Percentiles rank a stretch among this genome's conserved stretches.
Conservation (phyloP, 176 grass and related monocot species). For the Panicum miliaceum region DNA sequence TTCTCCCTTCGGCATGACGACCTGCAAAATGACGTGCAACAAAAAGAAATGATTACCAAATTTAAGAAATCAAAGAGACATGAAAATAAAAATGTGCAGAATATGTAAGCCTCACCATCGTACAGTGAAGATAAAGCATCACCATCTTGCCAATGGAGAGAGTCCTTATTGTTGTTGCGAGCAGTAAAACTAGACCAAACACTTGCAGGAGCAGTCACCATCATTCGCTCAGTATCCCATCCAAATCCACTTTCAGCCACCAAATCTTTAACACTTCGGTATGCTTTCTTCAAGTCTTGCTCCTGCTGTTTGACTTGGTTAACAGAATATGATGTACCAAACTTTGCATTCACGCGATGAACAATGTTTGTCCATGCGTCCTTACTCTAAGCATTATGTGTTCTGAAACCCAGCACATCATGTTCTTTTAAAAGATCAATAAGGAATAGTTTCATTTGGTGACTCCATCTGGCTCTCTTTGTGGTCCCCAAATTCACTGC, state of each 20-base stretch:
- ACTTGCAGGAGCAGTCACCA: slow-evolving; percentile 3
- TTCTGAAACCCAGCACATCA: background rate
- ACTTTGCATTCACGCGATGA: background rate
- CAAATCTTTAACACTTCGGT: slow-evolving; percentile 25
- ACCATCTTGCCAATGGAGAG: background rate
- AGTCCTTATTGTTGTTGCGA: slow-evolving; percentile 5
- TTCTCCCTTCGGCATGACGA: no score
- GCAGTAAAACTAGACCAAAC: background rate
- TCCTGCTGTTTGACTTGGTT: background rate
- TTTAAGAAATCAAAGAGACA: no score
- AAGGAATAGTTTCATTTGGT: background rate
- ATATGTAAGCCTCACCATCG: background rate
- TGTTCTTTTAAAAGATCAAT: slow-evolving; percentile 8
- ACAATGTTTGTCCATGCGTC: slow-evolving; percentile 19
- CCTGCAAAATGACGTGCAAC: no score
- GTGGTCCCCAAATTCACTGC: background rate
- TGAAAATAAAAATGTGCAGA: no score
- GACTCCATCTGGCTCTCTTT: slow-evolving; percentile 15
- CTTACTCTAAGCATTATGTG: slow-evolving; percentile 17
- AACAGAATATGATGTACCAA: background rate
- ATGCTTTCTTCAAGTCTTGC: no score
- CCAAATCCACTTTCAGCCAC: slow-evolving; percentile 21
- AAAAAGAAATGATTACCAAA: no score
- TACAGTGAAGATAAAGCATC: background rate
- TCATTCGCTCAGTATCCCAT: slow-evolving; percentile 10